Base-by-base conservation (phyloP, 805 yeast genomes). In the Saccharomycopsis capsularis region DNA sequence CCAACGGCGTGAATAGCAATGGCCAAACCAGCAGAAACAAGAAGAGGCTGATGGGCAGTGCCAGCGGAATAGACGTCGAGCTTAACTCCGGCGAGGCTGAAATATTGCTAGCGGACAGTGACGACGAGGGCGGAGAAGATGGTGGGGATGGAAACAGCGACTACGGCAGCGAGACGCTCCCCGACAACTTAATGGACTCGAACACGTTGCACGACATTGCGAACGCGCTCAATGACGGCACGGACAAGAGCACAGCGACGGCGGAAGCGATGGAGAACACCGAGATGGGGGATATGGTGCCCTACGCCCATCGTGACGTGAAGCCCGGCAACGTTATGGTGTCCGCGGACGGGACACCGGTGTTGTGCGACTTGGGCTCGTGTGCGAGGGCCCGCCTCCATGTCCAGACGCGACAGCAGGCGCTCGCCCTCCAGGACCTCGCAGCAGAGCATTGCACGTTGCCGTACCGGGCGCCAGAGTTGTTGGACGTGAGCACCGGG, bases 271-370 rank as follows among this genome's bases (percentile, higher is more conserved):
- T 52, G 5, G 56, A 51, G 23, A 47, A 52, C 4, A 76, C 83
- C 0, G 82, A 79, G 51, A 57, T 81, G 44, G 69, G 71, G 24
- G 83, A 79, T 47, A 66, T 76, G 2, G 68, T 75, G 3, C 84
- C 91, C 3, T 88, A 76, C 62, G 91, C 95, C 0, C 97, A 90
- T 63, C 67, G 89, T 49, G 96, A 90, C 62, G 67, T 90, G 48
- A 90, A 87, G 60, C 96, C 97, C 0, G 95, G 93, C 2, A 90
- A 87, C 60, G 77, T 89, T 16, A 82, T 90, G 90, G 66, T 89
- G 3, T 73, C 85, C 0, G 75, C 79, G 40, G 84, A 81, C 52
- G 88, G 87, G 2, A 62, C 75, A 13, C 95, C 95, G 0, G 88
- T 90, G 5, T 68, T 91, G 39, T 81, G 85, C 57, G 96, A 91